phyloP scores from a whole-genome alignment of 371 early-diverging fungal genomes.

The Mortierella sp. region DNA sequence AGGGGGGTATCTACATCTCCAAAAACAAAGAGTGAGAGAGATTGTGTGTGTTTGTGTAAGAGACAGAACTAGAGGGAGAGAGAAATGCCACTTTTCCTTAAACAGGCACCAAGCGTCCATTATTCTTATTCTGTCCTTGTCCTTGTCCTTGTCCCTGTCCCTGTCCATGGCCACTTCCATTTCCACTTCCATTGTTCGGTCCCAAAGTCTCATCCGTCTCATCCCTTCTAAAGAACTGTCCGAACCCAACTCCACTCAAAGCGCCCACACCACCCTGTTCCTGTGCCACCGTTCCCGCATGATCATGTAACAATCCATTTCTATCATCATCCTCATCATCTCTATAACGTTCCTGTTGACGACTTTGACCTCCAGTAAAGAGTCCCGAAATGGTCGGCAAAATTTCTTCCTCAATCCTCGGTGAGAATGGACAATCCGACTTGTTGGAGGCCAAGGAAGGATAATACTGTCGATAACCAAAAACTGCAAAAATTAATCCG shows the following conservation, averaged over 20 bases:
- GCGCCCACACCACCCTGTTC: not conserved
- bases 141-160: not conserved
- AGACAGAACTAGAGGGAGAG: too few relatives aligned
- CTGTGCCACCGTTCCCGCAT: not conserved
- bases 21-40: too few relatives aligned
- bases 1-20: too few relatives aligned
- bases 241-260: slow-evolving; percentile 15
- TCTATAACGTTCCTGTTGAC: not conserved
- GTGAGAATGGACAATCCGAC: slow-evolving; percentile 46
- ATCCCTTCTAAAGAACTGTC: slow-evolving; percentile 30
- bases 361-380: not conserved
- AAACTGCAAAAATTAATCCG: slow-evolving; percentile 68
- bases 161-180: not conserved
- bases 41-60: too few relatives aligned
- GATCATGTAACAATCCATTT: slow-evolving; percentile 2
- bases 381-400: slow-evolving; percentile 13
- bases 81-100: not conserved
- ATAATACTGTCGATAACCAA: slow-evolving; percentile 77
- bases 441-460: slow-evolving; percentile 30
- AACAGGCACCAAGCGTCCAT: not conserved
- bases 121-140: not conserved
- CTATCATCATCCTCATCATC: slow-evolving; percentile 19
- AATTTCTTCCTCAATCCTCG: slow-evolving; percentile 45
- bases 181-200: too few relatives aligned
- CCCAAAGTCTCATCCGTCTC: slow-evolving; percentile 5